These are phyloP conservation scores for Sporothrix dimorphospora DNA, from an alignment of 2,329 filamentous ascomycete genomes.

Conservation along the genomic window DNA sequence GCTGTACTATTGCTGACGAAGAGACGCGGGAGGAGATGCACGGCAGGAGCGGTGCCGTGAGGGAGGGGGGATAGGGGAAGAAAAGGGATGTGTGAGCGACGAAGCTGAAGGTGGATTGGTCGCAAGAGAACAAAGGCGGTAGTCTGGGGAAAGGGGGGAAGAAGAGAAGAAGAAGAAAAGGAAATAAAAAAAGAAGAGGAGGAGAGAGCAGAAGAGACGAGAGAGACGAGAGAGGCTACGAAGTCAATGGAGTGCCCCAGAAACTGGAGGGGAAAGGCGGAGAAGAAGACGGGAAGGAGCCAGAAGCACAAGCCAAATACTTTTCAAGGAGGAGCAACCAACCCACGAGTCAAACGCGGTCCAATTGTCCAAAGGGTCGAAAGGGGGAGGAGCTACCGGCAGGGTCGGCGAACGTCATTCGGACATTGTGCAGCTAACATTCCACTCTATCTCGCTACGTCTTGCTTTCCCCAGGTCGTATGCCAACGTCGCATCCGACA, in stretches of 20 bases:
- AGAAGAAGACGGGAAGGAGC: slow-evolving; percentile 16
- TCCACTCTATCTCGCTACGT: background rate
- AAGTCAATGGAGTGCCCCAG: background rate
- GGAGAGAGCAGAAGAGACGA: slow-evolving; percentile 14
- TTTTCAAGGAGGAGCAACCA: background rate
- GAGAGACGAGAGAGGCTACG: background rate
- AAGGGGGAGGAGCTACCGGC: slow-evolving; percentile 21
- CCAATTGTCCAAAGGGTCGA: background rate
- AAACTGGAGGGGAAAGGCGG: slow-evolving; percentile 13
- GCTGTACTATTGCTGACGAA: background rate
- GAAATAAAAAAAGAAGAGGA: background rate
- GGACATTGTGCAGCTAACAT: slow-evolving; percentile 5
- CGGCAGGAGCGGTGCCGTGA: background rate
- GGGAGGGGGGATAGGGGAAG: background rate
- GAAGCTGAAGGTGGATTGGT: background rate
- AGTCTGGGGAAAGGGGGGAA: slow-evolving; percentile 14
- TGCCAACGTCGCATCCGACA: background rate
- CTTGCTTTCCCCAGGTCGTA: slow-evolving; percentile 6
- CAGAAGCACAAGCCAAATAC: slow-evolving; percentile 25
- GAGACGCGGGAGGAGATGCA: slow-evolving; percentile 9
- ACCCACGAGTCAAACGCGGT: slow-evolving; percentile 18
- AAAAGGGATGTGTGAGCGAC: background rate
- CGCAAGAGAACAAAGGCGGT: slow-evolving; percentile 6
- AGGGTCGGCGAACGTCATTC: slow-evolving; percentile 25
- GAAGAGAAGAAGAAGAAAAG: slow-evolving; percentile 12